Percentiles rank a stretch among this genome's conserved stretches.
phyloP scores from a whole-genome alignment of 306 rosid genomes.

The Corylus americana region DNA sequence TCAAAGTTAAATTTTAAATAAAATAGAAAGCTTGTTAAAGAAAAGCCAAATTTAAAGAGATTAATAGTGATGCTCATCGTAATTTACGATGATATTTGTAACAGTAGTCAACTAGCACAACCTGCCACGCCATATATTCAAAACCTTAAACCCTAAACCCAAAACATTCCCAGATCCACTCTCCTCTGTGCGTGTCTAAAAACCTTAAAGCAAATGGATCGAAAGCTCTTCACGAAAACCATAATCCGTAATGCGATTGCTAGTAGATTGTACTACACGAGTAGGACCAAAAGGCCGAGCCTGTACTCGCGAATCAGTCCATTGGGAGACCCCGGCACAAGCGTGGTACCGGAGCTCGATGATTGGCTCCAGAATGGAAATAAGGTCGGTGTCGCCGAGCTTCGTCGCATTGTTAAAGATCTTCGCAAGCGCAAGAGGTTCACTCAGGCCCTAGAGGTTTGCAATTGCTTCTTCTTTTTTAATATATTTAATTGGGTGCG shows the following conservation, averaged over 20 bases:
- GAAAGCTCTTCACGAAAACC: constrained; percentile 42
- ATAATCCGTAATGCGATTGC: constrained; percentile 28
- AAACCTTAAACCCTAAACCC: constrained; percentile 6
- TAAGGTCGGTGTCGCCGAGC: constrained; percentile 63
- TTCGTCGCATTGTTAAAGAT: constrained; percentile 76
- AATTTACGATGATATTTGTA: too few species aligned
- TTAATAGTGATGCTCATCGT: too few species aligned
- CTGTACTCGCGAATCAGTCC: constrained; percentile 74
- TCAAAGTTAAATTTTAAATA: too few species aligned
- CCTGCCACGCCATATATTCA: background rate
- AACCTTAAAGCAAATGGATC: constrained; percentile 41
- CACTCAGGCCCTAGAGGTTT: constrained; percentile 75
- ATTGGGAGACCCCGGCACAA: constrained; percentile 51
- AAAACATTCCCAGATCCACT: too few species aligned
- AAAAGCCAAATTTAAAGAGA: too few species aligned
- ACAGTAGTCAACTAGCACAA: background rate
- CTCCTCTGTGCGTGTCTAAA: background rate
- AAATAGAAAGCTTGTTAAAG: too few species aligned
- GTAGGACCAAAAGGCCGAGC: constrained; percentile 49
- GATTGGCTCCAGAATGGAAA: constrained; percentile 75
- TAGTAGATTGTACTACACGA: constrained; percentile 63
- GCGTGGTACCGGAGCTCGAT: constrained; percentile 61
- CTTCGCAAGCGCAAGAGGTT: constrained; percentile 80
- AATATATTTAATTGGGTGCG: background rate
- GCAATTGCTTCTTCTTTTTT: background rate